Percentiles rank a stretch among this genome's conserved stretches.
Evolutionary conservation across 306 rosid species (phyloP).

Genomic region (Pueraria montana): DNA sequence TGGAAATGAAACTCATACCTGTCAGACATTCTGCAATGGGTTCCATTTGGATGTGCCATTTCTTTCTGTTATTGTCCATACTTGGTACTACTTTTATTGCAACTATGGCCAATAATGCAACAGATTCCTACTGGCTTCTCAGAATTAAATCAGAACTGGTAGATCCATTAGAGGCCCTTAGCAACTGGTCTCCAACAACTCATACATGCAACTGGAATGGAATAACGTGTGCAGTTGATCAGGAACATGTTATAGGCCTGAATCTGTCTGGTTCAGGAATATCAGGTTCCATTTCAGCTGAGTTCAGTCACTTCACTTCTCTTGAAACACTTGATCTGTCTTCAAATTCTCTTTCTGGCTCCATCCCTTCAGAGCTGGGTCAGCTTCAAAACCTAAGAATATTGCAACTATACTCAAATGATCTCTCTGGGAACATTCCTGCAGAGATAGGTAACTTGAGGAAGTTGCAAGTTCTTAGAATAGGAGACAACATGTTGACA

Average conservation of each 20-base stretch:
- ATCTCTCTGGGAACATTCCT: conserved; percentile 83
- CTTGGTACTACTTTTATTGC: conserved; percentile 53
- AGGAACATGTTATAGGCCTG: conserved; percentile 61
- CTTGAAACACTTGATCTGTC: conserved; percentile 89
- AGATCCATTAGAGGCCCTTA: conserved; percentile 71
- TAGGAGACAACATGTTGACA: conserved; percentile 79
- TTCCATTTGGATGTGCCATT: conserved; percentile 54
- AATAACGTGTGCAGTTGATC: conserved; percentile 68
- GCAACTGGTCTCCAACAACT: conserved; percentile 74
- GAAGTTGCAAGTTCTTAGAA: conserved; percentile 81
- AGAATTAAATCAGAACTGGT: conserved; percentile 71
- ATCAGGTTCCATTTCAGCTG: conserved; percentile 73
- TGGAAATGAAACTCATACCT: conserved; percentile 48
- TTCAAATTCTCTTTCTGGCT: conserved; percentile 73
- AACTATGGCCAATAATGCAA: conserved; percentile 53
- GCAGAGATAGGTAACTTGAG: conserved; percentile 79
- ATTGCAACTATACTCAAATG: conserved; percentile 74
- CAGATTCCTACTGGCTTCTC: conserved; percentile 74
- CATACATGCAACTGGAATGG: conserved; percentile 82
- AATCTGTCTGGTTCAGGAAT: conserved; percentile 79
- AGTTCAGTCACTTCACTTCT: conserved; percentile 61
- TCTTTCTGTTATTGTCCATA: conserved; percentile 57
- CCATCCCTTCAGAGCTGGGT: conserved; percentile 75
- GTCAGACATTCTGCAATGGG: conserved; percentile 54
- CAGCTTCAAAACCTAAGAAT: conserved; percentile 68